Conservation (phyloP, 371 early-diverging fungal genomes). For the Syncephalastrum contaminatum region DNA sequence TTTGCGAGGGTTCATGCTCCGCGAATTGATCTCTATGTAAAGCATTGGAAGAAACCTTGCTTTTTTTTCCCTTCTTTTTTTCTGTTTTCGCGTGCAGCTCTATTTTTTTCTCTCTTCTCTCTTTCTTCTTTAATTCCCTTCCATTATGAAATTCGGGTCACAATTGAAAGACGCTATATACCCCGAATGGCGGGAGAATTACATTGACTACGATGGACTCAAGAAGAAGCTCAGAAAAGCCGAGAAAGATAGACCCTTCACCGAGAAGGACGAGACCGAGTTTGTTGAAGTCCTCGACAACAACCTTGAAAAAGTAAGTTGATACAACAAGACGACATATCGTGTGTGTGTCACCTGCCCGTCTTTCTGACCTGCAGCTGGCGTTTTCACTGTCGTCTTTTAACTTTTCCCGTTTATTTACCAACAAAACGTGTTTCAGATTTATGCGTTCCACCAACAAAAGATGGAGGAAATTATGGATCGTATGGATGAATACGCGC, state of each 20-base stretch:
- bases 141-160: conserved; percentile 91
- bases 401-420: conserved; percentile 3
- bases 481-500: conserved; percentile 69
- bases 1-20: too few relatives aligned
- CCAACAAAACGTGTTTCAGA: conserved; percentile 42
- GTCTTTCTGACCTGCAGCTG: neutral
- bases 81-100: neutral
- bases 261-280: conserved; percentile 81
- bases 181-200: conserved; percentile 89
- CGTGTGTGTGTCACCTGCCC: too few relatives aligned
- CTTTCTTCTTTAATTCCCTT: conserved; percentile 5
- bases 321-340: neutral
- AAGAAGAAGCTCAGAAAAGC: conserved; percentile 82
- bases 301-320: conserved; percentile 86
- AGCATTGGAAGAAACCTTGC: conserved; percentile 1
- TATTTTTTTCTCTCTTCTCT: conserved; percentile 9
- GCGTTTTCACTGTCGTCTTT: conserved; percentile 4
- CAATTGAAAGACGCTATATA: conserved; percentile 80
- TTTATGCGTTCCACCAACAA: conserved; percentile 85
- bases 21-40: too few relatives aligned
- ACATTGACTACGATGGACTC: conserved; percentile 90
- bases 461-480: conserved; percentile 87
- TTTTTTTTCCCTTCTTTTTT: conserved; percentile 6
- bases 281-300: conserved; percentile 86
- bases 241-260: conserved; percentile 50